Evolutionary conservation across 1,139 yeast genomes (phyloP).

Genomic region (Suhomyces ambrosiae): DNA sequence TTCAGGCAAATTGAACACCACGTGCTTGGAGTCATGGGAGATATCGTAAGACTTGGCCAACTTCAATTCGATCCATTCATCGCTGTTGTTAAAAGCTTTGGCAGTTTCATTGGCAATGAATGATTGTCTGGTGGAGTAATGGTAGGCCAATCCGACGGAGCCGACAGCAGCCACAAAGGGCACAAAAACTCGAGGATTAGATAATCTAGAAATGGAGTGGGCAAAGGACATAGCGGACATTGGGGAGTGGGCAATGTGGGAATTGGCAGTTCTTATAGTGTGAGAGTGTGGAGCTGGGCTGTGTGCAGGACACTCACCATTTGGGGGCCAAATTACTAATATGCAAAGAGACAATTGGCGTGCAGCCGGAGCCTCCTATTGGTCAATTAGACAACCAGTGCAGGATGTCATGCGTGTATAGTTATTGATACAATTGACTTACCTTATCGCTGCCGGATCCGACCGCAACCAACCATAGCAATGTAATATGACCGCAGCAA

Average conservation of each 20-base stretch:
- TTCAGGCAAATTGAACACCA: slow-evolving; percentile 71
- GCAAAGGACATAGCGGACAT: slow-evolving; percentile 21
- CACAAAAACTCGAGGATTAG: slow-evolving; percentile 32
- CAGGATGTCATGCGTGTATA: background rate
- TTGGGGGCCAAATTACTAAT: background rate
- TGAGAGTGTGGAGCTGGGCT: slow-evolving; percentile 7
- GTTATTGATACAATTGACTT: no score
- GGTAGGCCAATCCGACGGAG: slow-evolving; percentile 54
- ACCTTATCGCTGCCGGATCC: no score
- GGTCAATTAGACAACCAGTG: background rate
- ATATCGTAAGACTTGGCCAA: slow-evolving; percentile 57
- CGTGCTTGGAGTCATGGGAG: slow-evolving; percentile 65
- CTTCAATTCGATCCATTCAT: slow-evolving; percentile 81
- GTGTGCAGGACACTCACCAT: slow-evolving; percentile 5
- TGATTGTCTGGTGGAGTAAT: slow-evolving; percentile 32
- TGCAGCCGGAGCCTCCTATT: background rate
- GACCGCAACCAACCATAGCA: no score
- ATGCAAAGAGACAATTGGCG: no score
- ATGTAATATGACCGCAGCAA: background rate
- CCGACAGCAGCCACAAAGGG: slow-evolving; percentile 49
- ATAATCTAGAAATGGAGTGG: slow-evolving; percentile 21
- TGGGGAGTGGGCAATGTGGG: background rate
- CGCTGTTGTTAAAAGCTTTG: slow-evolving; percentile 66
- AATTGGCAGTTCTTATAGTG: slow-evolving; percentile 6
- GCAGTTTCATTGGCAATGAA: slow-evolving; percentile 49